phyloP scores from a whole-genome alignment of 805 yeast genomes.

The Candida golubevii region DNA sequence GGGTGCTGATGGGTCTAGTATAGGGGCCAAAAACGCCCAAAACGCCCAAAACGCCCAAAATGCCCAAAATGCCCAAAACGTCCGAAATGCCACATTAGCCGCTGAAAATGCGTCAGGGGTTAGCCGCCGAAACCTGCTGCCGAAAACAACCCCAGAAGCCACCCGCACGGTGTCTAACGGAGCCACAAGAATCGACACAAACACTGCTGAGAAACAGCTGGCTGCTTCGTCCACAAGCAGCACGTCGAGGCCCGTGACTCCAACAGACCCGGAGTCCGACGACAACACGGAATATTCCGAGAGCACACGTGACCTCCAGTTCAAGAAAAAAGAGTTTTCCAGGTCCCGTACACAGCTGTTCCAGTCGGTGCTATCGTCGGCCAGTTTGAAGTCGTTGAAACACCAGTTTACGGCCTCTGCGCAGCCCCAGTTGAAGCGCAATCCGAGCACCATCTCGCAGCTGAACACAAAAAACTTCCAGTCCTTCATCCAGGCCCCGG shows the following conservation, averaged over 20 bases:
- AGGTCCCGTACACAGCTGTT: constrained; percentile 39
- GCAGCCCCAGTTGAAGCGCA: constrained; percentile 14
- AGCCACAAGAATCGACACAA: neutral
- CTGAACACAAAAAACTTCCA: constrained; percentile 32
- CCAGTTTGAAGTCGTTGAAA: constrained; percentile 37
- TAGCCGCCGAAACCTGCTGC: too few species aligned
- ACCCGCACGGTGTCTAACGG: neutral
- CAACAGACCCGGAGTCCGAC: constrained; percentile 6
- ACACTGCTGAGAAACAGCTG: neutral
- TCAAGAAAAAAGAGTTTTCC: constrained; percentile 37
- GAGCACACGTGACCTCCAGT: constrained; percentile 19
- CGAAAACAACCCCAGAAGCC: neutral
- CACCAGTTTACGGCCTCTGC: constrained; percentile 21
- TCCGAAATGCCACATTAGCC: neutral
- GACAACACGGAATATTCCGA: constrained; percentile 9
- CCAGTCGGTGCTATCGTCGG: constrained; percentile 42
- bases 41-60: too few species aligned
- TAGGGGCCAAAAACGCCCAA: too few species aligned
- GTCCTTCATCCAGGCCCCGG: constrained; percentile 45
- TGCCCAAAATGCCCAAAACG: too few species aligned
- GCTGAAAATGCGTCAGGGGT: neutral
- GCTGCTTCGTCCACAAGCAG: neutral
- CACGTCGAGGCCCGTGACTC: constrained; percentile 3
- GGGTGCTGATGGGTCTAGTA: too few species aligned
- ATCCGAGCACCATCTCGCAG: constrained; percentile 11